Evolutionary conservation across 2,329 filamentous ascomycete genomes (phyloP).

Genomic region (Rhynchosporium graminicola): DNA sequence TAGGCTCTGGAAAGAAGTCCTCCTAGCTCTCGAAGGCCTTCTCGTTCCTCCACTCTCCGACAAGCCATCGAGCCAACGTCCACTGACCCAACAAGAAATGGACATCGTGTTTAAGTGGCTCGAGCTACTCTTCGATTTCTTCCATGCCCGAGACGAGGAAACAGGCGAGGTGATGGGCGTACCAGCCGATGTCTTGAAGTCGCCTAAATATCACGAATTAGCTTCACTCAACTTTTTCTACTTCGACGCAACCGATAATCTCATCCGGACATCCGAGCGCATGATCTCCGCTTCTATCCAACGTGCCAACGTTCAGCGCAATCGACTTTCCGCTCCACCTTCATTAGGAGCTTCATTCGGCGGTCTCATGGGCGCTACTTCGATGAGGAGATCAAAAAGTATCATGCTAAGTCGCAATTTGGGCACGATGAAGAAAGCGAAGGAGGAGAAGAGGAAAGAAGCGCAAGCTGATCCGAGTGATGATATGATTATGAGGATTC

Average conservation of each 20-base stretch:
- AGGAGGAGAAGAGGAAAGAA: slow-evolving; percentile 93
- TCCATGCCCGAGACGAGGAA: slow-evolving; percentile 87
- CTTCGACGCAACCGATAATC: slow-evolving; percentile 85
- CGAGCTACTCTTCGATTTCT: slow-evolving; percentile 87
- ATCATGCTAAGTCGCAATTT: slow-evolving; percentile 95
- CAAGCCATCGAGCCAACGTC: slow-evolving; percentile 84
- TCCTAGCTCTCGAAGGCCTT: slow-evolving; percentile 85
- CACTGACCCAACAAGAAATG: slow-evolving; percentile 81
- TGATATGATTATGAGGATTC: slow-evolving; percentile 94
- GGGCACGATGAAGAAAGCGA: slow-evolving; percentile 93
- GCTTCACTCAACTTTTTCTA: slow-evolving; percentile 98
- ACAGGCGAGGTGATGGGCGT: slow-evolving; percentile 83
- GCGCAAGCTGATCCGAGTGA: slow-evolving; percentile 95
- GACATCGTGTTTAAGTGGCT: slow-evolving; percentile 97
- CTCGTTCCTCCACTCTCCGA: slow-evolving; percentile 93
- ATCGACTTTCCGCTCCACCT: slow-evolving; percentile 70
- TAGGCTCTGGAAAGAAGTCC: slow-evolving; percentile 93
- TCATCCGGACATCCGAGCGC: slow-evolving; percentile 92
- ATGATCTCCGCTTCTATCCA: slow-evolving; percentile 89
- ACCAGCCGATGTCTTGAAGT: slow-evolving; percentile 87
- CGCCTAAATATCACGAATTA: slow-evolving; percentile 96
- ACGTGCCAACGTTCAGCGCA: slow-evolving; percentile 70
- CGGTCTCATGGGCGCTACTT: slow-evolving; percentile 67
- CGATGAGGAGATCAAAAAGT: slow-evolving; percentile 67
- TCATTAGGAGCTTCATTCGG: slow-evolving; percentile 53